Evolutionary conservation across 306 rosid genomes (phyloP), one percentile per base, ranked within the genome.

Genomic region (Arachis hypogaea): DNA sequence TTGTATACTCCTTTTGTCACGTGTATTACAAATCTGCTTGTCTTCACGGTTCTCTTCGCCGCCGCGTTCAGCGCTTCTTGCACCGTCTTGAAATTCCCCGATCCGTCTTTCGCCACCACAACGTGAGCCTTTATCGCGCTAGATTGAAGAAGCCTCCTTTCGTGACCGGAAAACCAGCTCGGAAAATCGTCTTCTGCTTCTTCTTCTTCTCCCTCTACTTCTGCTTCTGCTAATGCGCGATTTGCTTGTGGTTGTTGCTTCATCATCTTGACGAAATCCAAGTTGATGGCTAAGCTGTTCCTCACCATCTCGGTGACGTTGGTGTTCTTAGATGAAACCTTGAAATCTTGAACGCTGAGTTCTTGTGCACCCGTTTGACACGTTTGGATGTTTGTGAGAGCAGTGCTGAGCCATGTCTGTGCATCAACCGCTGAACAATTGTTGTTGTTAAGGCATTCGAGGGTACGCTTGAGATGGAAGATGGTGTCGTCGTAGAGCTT

Each of bases 331-430:
- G 59, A 62, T 1, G 89, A 78, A 7, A 11, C 7, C 3, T 80
- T 81, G 55, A 85, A 82, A n/a, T 85, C 78, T 5, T 88, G 45
- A 2, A 82, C 84, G 11, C 51, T 52, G 11, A 93, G 80, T 10
- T 91, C 97, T 7, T 44, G 2, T 0, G 90, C 83, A 3, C 98
- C 92, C 0, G 60, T 65, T n/a, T 44, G 72, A 45, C 98, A 93
- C 0, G 89, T 88, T 11, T 81, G 76, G 5, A 89, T 71, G 80
- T 84, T 86, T 6, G 98, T 93, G 22, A 89, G 92, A 43, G 97
- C 86, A 2, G 98, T 69, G 70, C 96, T 88, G 4, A 93, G 93
- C 98, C 98, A 93, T 0, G 96, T 93, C 18, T 93, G 98, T 5
- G 90, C 90, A 54, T 93, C 98, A 41, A 73, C 63, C 4, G 73